Conservation (phyloP, 2,329 filamentous ascomycete genomes). For the Apiospora aurea region DNA sequence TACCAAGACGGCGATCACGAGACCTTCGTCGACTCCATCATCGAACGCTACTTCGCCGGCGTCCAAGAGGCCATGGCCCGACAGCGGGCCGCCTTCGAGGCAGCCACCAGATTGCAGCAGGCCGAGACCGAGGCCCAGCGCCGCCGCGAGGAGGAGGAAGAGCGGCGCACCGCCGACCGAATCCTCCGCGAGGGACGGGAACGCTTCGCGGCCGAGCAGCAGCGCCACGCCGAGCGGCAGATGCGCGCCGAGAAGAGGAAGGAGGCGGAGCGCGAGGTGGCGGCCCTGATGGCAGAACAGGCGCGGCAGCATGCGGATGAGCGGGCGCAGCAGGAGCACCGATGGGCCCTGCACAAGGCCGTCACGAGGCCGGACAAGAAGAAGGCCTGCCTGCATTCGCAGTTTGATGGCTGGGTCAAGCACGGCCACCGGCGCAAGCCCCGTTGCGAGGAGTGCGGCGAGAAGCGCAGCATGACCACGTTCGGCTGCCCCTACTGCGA, state of each 20-base stretch:
- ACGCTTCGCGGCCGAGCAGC: not conserved
- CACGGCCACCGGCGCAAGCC: not conserved
- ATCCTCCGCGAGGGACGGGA: not conserved
- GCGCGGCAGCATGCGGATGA: not conserved
- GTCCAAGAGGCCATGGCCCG: too few relatives aligned
- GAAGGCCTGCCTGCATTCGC: not conserved
- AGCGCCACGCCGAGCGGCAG: too few relatives aligned
- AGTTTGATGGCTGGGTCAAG: not conserved
- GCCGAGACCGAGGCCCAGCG: not conserved
- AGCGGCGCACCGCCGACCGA: not conserved
- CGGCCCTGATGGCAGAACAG: not conserved
- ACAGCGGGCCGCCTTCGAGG: too few relatives aligned
- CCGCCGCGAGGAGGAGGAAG: not conserved
- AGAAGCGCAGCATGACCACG: not conserved
- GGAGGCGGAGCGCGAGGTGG: not conserved
- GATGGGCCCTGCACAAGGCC: not conserved
- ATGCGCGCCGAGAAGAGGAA: not conserved
- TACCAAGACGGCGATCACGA: not conserved
- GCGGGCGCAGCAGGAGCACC: not conserved
- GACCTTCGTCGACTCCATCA: too few relatives aligned
- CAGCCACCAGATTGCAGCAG: not conserved
- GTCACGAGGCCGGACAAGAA: not conserved
- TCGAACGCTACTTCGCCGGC: too few relatives aligned
- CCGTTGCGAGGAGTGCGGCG: not conserved
- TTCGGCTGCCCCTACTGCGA: constrained; percentile 2